These are phyloP conservation scores for Botryotinia narcissicola DNA, from an alignment of 2,329 filamentous ascomycete species.

Conservation along the genomic window DNA sequence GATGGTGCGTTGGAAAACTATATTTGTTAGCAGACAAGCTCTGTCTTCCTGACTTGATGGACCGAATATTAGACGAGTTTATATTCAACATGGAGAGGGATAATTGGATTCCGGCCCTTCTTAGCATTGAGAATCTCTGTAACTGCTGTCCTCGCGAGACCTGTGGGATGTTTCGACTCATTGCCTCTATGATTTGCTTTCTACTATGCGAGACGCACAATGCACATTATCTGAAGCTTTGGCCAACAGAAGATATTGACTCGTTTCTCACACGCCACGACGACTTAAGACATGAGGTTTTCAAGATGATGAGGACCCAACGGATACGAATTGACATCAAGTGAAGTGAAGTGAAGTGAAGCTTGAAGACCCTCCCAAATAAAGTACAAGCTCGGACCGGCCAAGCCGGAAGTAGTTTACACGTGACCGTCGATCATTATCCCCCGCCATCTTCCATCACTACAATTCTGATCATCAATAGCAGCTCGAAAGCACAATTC, in stretches of 20 bases:
- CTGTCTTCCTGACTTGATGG: background rate
- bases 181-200: background rate
- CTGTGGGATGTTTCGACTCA: background rate
- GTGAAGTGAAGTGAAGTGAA: background rate
- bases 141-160: too few relatives aligned
- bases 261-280: background rate
- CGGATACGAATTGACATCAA: background rate
- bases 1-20: background rate
- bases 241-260: background rate
- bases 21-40: slow-evolving; percentile 9
- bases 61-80: background rate
- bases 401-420: background rate
- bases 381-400: background rate
- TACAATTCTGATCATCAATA: background rate
- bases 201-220: background rate
- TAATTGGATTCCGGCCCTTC: background rate
- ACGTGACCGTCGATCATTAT: slow-evolving; percentile 3
- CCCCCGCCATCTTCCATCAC: background rate
- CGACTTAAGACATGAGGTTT: background rate
- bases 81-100: too few relatives aligned
- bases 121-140: background rate
- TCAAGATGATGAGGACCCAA: background rate
- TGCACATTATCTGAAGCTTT: rapidly evolving
- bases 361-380: background rate
- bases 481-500: too few relatives aligned